A percentile compares a stretch with the other conserved stretches of the same genome.
Conservation (phyloP, 2,329 filamentous ascomycete genomes). For the Cyphellophora europaea region DNA sequence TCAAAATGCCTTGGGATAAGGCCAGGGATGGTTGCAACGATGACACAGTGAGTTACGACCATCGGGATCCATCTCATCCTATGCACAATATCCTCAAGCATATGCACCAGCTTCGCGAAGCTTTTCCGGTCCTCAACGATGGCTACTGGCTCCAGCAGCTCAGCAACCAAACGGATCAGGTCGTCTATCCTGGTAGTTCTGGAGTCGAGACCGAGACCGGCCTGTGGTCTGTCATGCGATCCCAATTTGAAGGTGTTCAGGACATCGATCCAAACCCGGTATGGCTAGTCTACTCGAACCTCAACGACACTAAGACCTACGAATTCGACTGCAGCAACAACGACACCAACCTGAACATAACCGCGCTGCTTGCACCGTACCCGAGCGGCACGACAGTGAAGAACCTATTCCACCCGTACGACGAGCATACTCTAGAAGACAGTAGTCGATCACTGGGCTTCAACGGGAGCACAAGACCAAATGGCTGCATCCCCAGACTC, state of each 20-base stretch:
- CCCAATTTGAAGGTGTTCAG: slow-evolving; percentile 41
- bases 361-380: slow-evolving; percentile 50
- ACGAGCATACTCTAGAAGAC: slow-evolving; percentile 41
- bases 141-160: slow-evolving; percentile 47
- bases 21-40: slow-evolving; percentile 42
- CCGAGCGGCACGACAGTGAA: slow-evolving; percentile 45
- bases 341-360: slow-evolving; percentile 17
- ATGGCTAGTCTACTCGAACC: slow-evolving; percentile 37
- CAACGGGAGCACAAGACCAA: slow-evolving; percentile 36
- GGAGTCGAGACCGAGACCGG: slow-evolving; percentile 46
- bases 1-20: slow-evolving; percentile 47
- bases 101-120: slow-evolving; percentile 50
- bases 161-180: slow-evolving; percentile 45
- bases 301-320: slow-evolving; percentile 42
- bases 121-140: slow-evolving; percentile 51
- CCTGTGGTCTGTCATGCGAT: slow-evolving; percentile 52
- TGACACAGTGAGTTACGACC: slow-evolving; percentile 45
- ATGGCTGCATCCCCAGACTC: slow-evolving; percentile 47
- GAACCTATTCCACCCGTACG: slow-evolving; percentile 55
- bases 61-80: slow-evolving; percentile 53
- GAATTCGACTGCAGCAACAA: slow-evolving; percentile 47
- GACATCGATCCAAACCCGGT: slow-evolving; percentile 36
- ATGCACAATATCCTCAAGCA: slow-evolving; percentile 52
- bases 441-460: slow-evolving; percentile 39
- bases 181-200: slow-evolving; percentile 43